phyloP scores from a whole-genome alignment of 306 rosid species.

The Trifolium dubium region DNA sequence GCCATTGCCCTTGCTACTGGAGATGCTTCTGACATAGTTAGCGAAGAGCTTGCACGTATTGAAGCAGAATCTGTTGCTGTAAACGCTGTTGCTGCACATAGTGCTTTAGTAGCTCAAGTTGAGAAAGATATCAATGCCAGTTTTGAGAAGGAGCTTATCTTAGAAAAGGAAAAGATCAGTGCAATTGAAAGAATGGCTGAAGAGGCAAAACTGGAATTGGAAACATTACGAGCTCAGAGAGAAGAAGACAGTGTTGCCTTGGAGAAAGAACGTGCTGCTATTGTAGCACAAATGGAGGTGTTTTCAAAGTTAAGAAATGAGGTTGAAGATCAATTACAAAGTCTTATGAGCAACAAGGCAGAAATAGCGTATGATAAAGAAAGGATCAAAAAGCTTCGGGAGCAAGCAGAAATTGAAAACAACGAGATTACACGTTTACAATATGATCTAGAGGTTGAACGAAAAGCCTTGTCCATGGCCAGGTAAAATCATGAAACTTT shows the following conservation, averaged over 20 bases:
- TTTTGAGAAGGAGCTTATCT: conserved; percentile 76
- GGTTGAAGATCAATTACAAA: conserved; percentile 86
- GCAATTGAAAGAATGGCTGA: conserved; percentile 92
- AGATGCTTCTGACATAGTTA: conserved; percentile 86
- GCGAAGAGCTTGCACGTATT: conserved; percentile 96
- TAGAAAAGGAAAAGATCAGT: conserved; percentile 82
- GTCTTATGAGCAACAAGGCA: conserved; percentile 73
- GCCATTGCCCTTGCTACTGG: conserved; percentile 97
- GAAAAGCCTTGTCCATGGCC: conserved; percentile 98
- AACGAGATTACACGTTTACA: conserved; percentile 82
- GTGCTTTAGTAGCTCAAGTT: conserved; percentile 91
- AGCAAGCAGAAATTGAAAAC: conserved; percentile 83
- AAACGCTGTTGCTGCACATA: conserved; percentile 92
- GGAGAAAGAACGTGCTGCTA: conserved; percentile 73
- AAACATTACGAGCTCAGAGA: conserved; percentile 74
- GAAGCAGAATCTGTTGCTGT: conserved; percentile 97
- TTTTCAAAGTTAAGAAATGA: conserved; percentile 75
- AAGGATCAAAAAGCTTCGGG: conserved; percentile 74
- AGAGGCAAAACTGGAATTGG: conserved; percentile 81
- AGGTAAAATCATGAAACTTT: conserved; percentile 59
- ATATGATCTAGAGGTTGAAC: conserved; percentile 94
- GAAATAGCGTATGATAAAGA: conserved; percentile 85
- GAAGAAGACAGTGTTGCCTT: conserved; percentile 66
- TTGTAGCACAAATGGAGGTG: conserved; percentile 93
- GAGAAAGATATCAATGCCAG: conserved; percentile 87